phyloP scores from a whole-genome alignment of 805 yeast genomes.

The Metschnikowia santaceciliae region DNA sequence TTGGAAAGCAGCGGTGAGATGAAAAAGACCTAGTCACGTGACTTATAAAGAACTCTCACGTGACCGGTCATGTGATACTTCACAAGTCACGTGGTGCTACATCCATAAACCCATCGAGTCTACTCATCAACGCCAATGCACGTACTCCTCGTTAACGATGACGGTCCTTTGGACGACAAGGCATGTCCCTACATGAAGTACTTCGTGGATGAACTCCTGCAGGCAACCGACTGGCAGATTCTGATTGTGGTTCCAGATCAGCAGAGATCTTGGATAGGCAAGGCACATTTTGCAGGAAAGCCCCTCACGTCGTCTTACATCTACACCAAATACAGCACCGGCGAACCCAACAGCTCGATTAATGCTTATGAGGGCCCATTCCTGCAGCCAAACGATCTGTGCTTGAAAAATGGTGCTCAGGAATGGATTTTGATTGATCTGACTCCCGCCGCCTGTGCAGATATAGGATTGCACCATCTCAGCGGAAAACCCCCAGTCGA shows the following conservation, averaged over 20 bases:
- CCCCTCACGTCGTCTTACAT: constrained; percentile 57
- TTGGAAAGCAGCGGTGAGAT: not conserved
- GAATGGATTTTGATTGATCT: constrained; percentile 90
- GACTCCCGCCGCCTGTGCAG: constrained; percentile 95
- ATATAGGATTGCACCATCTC: constrained; percentile 79
- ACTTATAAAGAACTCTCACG: not conserved
- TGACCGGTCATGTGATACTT: not conserved
- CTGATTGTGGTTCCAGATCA: constrained; percentile 84
- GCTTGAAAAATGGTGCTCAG: constrained; percentile 47
- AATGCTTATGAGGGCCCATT: constrained; percentile 60
- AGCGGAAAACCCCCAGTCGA: constrained; percentile 60
- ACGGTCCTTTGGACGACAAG: constrained; percentile 82
- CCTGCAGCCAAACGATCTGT: not conserved
- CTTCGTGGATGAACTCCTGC: constrained; percentile 64
- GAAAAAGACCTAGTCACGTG: not conserved
- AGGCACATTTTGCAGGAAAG: constrained; percentile 88
- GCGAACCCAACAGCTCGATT: constrained; percentile 38
- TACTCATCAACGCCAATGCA: constrained; percentile 35
- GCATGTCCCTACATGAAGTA: constrained; percentile 83
- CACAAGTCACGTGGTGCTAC: not conserved
- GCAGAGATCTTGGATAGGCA: constrained; percentile 93
- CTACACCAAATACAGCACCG: constrained; percentile 47
- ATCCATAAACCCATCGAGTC: not conserved
- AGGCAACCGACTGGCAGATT: constrained; percentile 76
- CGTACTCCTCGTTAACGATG: constrained; percentile 79